These are phyloP conservation scores for Aspergillus campestris DNA, from an alignment of 495 filamentous ascomycete species.

Conservation along the genomic window DNA sequence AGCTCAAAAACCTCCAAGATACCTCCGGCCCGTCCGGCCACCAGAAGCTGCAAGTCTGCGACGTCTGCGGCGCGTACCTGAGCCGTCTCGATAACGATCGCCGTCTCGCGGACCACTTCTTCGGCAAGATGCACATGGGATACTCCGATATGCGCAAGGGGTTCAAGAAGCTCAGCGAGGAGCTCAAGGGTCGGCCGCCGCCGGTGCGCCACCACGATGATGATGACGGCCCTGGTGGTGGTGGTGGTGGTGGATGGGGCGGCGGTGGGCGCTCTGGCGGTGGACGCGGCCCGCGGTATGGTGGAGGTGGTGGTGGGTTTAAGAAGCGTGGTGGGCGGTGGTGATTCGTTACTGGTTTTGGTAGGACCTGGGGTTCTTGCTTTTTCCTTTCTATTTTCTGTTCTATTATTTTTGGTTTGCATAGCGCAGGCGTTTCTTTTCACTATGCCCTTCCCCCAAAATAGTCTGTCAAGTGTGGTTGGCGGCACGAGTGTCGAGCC, in stretches of 20 bases:
- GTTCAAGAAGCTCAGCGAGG: conserved; percentile 74
- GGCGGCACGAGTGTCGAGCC: no score
- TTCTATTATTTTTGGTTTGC: conserved; percentile 22
- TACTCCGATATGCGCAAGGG: conserved; percentile 97
- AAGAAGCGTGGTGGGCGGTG: conserved; percentile 35
- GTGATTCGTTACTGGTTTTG: conserved; percentile 12
- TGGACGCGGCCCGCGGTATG: conserved; percentile 27
- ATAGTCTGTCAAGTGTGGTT: no score
- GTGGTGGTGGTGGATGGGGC: conserved; percentile 43
- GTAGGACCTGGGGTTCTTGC: not conserved
- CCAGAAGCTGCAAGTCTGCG: conserved; percentile 97
- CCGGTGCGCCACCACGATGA: conserved; percentile 48
- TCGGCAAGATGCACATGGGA: conserved; percentile 98
- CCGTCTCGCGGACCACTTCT: conserved; percentile 92
- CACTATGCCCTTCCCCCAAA: conserved; percentile 2
- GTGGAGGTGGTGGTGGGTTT: conserved; percentile 35
- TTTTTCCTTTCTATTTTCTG: conserved; percentile 13
- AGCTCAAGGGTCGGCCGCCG: conserved; percentile 64
- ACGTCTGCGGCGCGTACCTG: conserved; percentile 94
- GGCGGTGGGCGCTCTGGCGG: conserved; percentile 41
- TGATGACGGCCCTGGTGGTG: conserved; percentile 44
- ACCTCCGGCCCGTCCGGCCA: conserved; percentile 87
- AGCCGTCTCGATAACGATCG: conserved; percentile 88
- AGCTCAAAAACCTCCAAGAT: conserved; percentile 85
- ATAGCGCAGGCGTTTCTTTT: conserved; percentile 42